These are phyloP conservation scores for Pugionium dolabratum DNA, from an alignment of 345 rosid species.

Conservation along the genomic window DNA sequence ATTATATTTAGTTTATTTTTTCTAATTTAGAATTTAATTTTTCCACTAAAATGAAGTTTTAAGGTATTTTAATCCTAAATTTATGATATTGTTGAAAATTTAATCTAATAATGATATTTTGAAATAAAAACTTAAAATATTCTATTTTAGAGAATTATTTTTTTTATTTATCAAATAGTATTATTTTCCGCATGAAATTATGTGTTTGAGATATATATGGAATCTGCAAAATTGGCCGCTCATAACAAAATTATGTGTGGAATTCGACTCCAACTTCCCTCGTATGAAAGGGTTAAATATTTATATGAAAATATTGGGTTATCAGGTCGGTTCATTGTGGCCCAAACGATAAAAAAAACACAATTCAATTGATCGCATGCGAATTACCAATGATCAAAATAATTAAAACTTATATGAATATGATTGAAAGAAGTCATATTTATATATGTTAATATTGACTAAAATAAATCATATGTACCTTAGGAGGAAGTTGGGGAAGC, in stretches of 20 bases:
- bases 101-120: no score
- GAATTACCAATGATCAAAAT: neutral
- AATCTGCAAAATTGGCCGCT: neutral
- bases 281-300: no score
- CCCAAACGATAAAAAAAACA: neutral
- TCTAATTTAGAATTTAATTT: no score
- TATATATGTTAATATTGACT: neutral
- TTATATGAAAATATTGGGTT: no score
- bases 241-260: no score
- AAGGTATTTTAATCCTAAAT: no score
- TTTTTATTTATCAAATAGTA: neutral
- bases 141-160: neutral
- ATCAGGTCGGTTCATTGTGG: no score
- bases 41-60: no score
- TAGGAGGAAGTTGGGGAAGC: conserved; percentile 77
- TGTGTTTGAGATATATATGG: neutral
- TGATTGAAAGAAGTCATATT: neutral
- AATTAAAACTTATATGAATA: neutral
- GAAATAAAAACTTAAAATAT: no score
- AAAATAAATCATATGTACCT: conserved; percentile 45
- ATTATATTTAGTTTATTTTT: no score
- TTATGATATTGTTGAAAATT: no score
- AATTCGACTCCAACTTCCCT: no score
- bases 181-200: neutral
- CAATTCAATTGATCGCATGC: neutral